Evolutionary conservation across 805 yeast genomes (phyloP).

Genomic region (Helenozyma baotianmanensis): DNA sequence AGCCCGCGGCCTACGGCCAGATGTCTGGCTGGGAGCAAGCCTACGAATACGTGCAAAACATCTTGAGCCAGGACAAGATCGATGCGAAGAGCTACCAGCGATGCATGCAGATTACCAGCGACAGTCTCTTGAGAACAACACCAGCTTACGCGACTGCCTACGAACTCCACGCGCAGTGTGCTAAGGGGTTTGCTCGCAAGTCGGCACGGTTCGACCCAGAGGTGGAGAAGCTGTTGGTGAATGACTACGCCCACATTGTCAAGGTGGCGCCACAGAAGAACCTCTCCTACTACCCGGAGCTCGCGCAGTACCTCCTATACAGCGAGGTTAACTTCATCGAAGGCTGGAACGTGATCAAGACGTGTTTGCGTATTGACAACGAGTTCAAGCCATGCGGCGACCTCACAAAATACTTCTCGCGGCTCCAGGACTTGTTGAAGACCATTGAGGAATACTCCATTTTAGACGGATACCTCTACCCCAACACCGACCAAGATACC

Average conservation of each 20-base stretch:
- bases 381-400: conserved; percentile 60
- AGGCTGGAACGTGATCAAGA: conserved; percentile 49
- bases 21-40: conserved; percentile 17
- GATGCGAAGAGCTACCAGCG: conserved; percentile 1
- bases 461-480: conserved; percentile 23
- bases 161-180: conserved; percentile 18
- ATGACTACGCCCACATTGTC: conserved; percentile 24
- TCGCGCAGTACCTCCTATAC: conserved; percentile 36
- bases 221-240: conserved; percentile 1
- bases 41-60: conserved; percentile 8
- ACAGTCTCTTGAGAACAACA: conserved; percentile 25
- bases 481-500: conserved; percentile 3
- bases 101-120: not conserved
- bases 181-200: no score
- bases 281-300: conserved; percentile 20
- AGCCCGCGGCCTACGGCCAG: conserved; percentile 10
- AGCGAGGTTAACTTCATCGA: conserved; percentile 50
- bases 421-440: conserved; percentile 36
- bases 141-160: conserved; percentile 40
- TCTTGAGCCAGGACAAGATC: conserved; percentile 6
- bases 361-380: conserved; percentile 74
- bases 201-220: no score
- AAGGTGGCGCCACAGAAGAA: conserved; percentile 24
- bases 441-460: conserved; percentile 43
- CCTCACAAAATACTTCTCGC: conserved; percentile 49